phyloP scores from a whole-genome alignment of 2,329 filamentous ascomycete species.

The Verticillium zaregamsianum region DNA sequence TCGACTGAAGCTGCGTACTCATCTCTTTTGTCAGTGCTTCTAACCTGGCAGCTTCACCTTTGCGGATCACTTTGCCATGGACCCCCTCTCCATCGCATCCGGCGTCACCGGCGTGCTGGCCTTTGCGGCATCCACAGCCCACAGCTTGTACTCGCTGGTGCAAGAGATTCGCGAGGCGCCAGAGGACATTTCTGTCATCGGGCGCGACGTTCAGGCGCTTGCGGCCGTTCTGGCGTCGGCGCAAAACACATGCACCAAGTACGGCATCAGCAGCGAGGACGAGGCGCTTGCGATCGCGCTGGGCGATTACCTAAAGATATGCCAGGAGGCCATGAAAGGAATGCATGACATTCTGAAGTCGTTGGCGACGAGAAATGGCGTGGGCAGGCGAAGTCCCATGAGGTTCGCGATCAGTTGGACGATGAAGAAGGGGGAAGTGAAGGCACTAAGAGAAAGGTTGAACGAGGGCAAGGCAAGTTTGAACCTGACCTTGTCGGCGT shows the following conservation, averaged over 20 bases:
- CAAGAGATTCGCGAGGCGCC: slow-evolving; percentile 3
- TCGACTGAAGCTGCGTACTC: neutral
- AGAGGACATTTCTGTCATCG: neutral
- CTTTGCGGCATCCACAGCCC: neutral
- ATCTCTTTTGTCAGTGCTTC: neutral
- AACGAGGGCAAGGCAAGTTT: slow-evolving; percentile 3
- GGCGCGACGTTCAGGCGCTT: neutral
- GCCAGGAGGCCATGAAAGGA: slow-evolving; percentile 2
- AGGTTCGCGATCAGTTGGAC: neutral
- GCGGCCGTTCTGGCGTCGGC: neutral
- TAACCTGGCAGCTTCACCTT: neutral
- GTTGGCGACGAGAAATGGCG: neutral
- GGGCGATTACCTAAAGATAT: neutral
- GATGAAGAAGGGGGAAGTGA: neutral
- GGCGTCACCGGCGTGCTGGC: slow-evolving; percentile 2
- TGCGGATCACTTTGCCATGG: neutral
- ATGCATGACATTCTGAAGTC: neutral
- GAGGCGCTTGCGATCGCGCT: neutral
- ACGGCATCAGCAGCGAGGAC: neutral
- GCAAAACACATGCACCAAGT: neutral
- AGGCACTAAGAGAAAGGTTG: neutral
- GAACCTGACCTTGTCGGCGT: neutral
- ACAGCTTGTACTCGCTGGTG: neutral
- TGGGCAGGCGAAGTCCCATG: neutral
- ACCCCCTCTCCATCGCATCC: slow-evolving; percentile 1